Percentiles rank a stretch among this genome's conserved stretches.
Evolutionary conservation across 1,284 basidiomycete genomes (phyloP).

Genomic region (Ustilago cynodontis): DNA sequence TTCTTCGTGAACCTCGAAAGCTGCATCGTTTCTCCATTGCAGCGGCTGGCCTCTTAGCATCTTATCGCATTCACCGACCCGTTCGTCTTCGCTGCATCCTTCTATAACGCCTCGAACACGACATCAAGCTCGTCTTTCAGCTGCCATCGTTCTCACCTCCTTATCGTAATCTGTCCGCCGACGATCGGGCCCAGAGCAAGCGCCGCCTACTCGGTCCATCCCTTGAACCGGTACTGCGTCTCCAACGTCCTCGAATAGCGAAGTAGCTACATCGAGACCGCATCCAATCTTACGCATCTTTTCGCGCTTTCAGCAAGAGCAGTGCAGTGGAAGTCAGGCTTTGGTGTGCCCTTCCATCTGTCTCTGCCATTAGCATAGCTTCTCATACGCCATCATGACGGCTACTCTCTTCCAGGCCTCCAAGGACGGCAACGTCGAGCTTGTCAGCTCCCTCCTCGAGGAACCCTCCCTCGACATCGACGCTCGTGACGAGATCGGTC

Average conservation of each 20-base stretch:
- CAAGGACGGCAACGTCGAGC: constrained; percentile 58
- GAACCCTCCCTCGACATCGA: constrained; percentile 48
- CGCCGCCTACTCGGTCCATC: background rate
- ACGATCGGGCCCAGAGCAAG: background rate
- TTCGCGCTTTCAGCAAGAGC: constrained; percentile 13
- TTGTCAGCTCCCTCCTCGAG: constrained; percentile 56
- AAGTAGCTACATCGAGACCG: constrained; percentile 6
- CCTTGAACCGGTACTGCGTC: background rate
- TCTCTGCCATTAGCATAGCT: constrained; percentile 13
- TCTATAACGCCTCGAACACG: background rate
- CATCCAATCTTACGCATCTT: background rate
- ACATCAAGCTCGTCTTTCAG: background rate
- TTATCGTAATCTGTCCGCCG: background rate
- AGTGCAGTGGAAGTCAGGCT: constrained; percentile 37
- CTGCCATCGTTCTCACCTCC: background rate
- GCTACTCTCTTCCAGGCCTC: constrained; percentile 60
- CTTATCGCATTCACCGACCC: background rate
- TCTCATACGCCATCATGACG: constrained; percentile 48
- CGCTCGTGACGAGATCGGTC: constrained; percentile 50
- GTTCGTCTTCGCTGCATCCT: background rate
- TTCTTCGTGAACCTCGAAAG: background rate
- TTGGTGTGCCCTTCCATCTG: constrained; percentile 42
- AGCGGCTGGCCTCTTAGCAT: background rate
- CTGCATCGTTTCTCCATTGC: background rate
- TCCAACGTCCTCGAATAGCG: background rate